Base-by-base conservation (phyloP, 257 asterid genomes). In the Solanum chiquidenum region DNA sequence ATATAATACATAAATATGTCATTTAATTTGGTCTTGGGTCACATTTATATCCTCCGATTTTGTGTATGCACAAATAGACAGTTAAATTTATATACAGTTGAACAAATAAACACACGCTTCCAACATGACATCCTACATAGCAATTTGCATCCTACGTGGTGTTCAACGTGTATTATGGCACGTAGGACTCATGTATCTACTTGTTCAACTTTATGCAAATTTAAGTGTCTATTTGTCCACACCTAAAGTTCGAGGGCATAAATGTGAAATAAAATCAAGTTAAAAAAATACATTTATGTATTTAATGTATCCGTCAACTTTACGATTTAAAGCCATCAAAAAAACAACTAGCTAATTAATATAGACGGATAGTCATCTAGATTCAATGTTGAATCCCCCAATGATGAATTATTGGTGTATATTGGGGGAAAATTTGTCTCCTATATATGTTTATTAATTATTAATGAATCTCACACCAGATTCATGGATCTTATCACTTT, bases 251-350 rank as follows among this genome's bases (percentile, higher is more conserved):
- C 1, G 5, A 62, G 14, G 7, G 33, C 1, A 11, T 62, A n/a
- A 11, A 62, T 10, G 1, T n/a, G 31, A 58, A 8, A 3, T 7
- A 20, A 23, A 3, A n/a, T 11, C 7, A 62, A 62, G 7, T 62
- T 62, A 52, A 8, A 62, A 62, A 23, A 3, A 23, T 23, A 23
- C 5, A 55, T 55, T 12, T 44, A 44, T 9, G 14, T 5, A 52
- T 52, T 52, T 20, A 58, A 58, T 21, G 27, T 21, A 21, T 60
- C 3, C 2, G 3, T 60, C 68, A 9, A 60, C 12, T 21, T 60
- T 8, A 4, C 27, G 0, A 20, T 60, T 21, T 21, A 60, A 9
- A 60, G 6, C 3, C 0, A 3, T 23, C 6, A 23, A 9, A 62
- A 23, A 62, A 62, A 23, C 5, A 23, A 10, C 20, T 66, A 27